Evolutionary conservation across 345 rosid species (phyloP), one percentile per base, ranked within the genome.

Genomic region (Lepidium sativum): DNA sequence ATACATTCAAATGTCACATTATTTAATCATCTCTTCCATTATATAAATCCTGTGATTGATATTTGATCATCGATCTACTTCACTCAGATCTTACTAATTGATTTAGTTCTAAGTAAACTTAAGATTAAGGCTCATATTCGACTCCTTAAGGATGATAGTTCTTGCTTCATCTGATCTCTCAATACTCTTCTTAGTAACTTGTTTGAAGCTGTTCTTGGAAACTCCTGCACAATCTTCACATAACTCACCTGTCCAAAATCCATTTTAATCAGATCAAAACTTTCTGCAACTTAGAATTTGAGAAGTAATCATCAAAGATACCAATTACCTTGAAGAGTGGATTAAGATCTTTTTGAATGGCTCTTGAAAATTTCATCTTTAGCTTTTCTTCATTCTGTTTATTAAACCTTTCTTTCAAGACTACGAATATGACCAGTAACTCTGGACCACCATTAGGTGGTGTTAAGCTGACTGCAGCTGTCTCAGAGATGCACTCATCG

Each of bases 121-220:
- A 54, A 10, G 59, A 34, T 39, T n/a, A 34, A 47, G n/a, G 48
- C 54, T 64, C 76, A 84, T 14, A 86, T 76, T 65, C 70, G 79
- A 64, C 86, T 84, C 33, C 73, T 65, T n/a, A 43, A 44, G n/a
- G 78, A 66, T 29, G 77, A 32, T 32, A 87, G 68, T 68, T 85
- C 83, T 6, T 68, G 81, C 76, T 68, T 81, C 59, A 84, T 60
- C 61, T 82, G 80, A 68, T 87, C 88, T 79, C 88, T 83, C 80
- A 89, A 54, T 3, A 79, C 84, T 76, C 98, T 81, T 70, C 96
- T 84, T 8, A 92, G 60, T 54, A 89, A 65, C 79, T 92, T 92
- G 78, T 87, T 87, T 0, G 94, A 89, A 39, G 98, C 92, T 13
- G 92, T 89, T 64, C 97, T 78, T 2, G 96, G 96, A 59, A 92